Evolutionary conservation across 805 yeast species (phyloP).

Genomic region (Sugiyamaella americana): DNA sequence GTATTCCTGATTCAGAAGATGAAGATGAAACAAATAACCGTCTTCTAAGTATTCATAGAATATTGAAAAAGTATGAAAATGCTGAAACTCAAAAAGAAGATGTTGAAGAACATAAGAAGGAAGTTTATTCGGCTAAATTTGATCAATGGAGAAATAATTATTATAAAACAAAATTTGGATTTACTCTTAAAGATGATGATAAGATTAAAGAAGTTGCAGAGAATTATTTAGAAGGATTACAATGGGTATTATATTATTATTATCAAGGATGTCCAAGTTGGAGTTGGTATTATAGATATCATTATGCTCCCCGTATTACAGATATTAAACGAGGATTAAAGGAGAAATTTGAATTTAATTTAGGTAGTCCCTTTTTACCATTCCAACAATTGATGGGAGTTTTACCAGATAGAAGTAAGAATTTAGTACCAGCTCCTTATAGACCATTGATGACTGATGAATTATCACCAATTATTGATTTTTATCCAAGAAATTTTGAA

Average conservation of each 20-base stretch:
- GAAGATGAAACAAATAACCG: conserved; percentile 51
- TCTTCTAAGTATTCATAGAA: conserved; percentile 54
- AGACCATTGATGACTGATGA: conserved; percentile 81
- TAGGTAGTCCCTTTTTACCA: conserved; percentile 79
- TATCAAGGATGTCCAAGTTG: conserved; percentile 89
- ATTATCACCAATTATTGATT: conserved; percentile 79
- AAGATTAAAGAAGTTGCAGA: conserved; percentile 57
- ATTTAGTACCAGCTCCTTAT: conserved; percentile 69
- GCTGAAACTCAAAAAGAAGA: conserved; percentile 27
- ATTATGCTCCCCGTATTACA: conserved; percentile 91
- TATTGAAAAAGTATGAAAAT: conserved; percentile 35
- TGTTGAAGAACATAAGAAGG: conserved; percentile 41
- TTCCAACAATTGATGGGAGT: conserved; percentile 97
- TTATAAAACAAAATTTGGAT: conserved; percentile 73
- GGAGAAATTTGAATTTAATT: conserved; percentile 53
- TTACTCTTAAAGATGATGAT: conserved; percentile 48
- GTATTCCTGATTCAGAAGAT: conserved; percentile 61
- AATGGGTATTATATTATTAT: conserved; percentile 92
- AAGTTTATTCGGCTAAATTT: conserved; percentile 67
- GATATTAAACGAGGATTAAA: conserved; percentile 73
- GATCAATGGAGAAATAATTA: conserved; percentile 79
- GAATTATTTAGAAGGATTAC: conserved; percentile 89
- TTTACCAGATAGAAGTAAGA: conserved; percentile 83
- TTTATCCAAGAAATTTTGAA: conserved; percentile 83
- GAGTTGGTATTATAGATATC: conserved; percentile 90